Conservation (phyloP, 768 basidiomycete species). For the Lentinula detonsa region DNA sequence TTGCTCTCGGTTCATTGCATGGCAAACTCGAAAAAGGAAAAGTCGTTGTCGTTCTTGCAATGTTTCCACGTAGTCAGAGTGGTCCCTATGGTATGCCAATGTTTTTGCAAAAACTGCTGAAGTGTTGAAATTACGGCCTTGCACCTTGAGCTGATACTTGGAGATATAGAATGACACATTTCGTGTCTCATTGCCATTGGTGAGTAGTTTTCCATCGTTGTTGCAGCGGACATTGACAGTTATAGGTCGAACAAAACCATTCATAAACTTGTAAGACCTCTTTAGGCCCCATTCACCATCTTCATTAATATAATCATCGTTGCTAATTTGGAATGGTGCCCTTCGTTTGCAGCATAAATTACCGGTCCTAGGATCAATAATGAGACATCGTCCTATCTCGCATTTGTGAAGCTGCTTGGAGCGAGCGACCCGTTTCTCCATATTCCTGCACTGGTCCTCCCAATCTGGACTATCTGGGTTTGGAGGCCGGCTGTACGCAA, state of each 20-base stretch:
- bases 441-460: no score
- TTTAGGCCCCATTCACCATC: constrained; percentile 24
- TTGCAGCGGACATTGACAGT: constrained; percentile 21
- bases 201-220: constrained; percentile 32
- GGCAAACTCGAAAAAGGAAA: constrained; percentile 13
- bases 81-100: constrained; percentile 18
- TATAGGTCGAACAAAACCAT: constrained; percentile 20
- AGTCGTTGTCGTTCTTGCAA: constrained; percentile 19
- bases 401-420: constrained; percentile 28
- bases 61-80: constrained; percentile 8
- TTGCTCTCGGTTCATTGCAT: constrained; percentile 29
- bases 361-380: constrained; percentile 11
- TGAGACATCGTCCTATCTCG: constrained; percentile 15
- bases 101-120: constrained; percentile 29
- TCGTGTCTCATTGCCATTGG: constrained; percentile 24
- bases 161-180: constrained; percentile 30
- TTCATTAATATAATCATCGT: constrained; percentile 17
- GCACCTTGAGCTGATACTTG: constrained; percentile 28
- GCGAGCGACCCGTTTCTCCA: no score
- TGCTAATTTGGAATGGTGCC: constrained; percentile 20
- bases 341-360: constrained; percentile 24
- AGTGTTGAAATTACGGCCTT: constrained; percentile 19
- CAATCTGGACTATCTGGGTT: constrained; percentile 19
- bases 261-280: constrained; percentile 15
- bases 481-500: constrained; percentile 25